phyloP scores from a whole-genome alignment of 1,139 yeast genomes.

The Geotrichum armillariae region DNA sequence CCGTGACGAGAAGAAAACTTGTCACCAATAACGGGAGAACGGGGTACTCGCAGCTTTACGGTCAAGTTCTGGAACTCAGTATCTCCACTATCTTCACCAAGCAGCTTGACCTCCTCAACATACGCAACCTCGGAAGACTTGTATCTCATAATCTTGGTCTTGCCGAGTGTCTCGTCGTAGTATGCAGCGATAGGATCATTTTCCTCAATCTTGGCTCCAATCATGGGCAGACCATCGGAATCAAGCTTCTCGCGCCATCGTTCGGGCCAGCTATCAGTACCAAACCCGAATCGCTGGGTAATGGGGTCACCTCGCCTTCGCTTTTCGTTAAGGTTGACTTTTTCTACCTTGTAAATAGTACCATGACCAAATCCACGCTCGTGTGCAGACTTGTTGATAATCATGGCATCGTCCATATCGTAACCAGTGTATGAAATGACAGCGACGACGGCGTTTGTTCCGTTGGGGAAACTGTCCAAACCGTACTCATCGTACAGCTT shows the following conservation, averaged over 20 bases:
- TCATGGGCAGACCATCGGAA: conserved; percentile 87
- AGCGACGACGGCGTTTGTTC: conserved; percentile 97
- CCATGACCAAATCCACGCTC: conserved; percentile 99
- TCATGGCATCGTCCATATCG: conserved; percentile 99
- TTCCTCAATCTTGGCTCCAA: conserved; percentile 85
- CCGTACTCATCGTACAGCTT: conserved; percentile 93
- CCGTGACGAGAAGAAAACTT: conserved; percentile 98
- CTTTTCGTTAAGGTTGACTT: conserved; percentile 73
- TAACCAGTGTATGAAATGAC: conserved; percentile 98
- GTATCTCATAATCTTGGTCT: conserved; percentile 88
- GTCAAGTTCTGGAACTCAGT: conserved; percentile 82
- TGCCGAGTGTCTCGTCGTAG: conserved; percentile 87
- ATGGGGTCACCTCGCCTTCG: conserved; percentile 94
- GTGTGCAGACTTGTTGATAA: conserved; percentile 92
- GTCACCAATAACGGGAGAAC: conserved; percentile 96
- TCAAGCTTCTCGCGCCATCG: conserved; percentile 87
- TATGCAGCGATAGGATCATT: conserved; percentile 96
- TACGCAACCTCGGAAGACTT: conserved; percentile 94
- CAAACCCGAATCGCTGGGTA: conserved; percentile 93
- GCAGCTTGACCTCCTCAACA: conserved; percentile 89
- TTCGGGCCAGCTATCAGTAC: conserved; percentile 89
- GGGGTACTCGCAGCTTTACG: conserved; percentile 85
- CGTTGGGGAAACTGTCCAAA: conserved; percentile 98
- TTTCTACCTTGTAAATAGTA: conserved; percentile 92
- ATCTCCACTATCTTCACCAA: conserved; percentile 81